Base-by-base conservation (phyloP, 495 filamentous ascomycete genomes). In the Xylaria bambusicola region DNA sequence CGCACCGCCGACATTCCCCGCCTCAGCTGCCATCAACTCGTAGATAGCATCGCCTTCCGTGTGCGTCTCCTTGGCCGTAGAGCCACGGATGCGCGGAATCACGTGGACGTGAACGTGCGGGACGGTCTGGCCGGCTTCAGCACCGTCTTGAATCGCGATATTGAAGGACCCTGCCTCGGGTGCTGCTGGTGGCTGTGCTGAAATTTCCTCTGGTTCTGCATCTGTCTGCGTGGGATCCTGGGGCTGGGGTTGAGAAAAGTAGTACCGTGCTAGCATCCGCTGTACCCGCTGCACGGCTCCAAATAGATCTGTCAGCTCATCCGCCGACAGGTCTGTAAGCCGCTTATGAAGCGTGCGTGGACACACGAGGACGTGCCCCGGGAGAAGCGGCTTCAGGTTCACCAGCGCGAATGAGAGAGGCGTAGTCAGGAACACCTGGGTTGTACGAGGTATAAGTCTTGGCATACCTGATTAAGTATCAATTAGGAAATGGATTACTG, bases 81-180 rank as follows among this genome's bases (percentile, higher is more conserved):
- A 56, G 12, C 74, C 73, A 15, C 64, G 60, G 51, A 79, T 78
- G 40, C 94, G 76, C 21, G 94, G 94, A 52, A 98, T 97, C 33
- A 98, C 85, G 77, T 98, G 95, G 48, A 89, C 86, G 74, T 98
- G 95, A 13, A 98, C 86, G 76, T 98, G 94, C 9, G 88, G 77
- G 21, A 98, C 92, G 24, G 84, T 85, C 80, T 98, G 94, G 0
- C 94, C 94, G 1, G 95, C 91, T 62, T 90, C 89, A 24, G 71
- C 72, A 9, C 94, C 94, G 75, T 98, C 94, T 67, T 98, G 94
- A 15, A 98, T 81, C 0, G 94, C 93, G 52, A 98, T 88, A 72
- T 97, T 98, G 67, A 98, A 83, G 67, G 82, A 86, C 3, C 84
- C 82, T 29, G 73, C 72, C 29, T 75, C 71, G 58, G 61, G 50